Evolutionary conservation across 2,329 filamentous ascomycete genomes (phyloP), one percentile per base, ranked within the genome.

Genomic region (Harringtonia aguacate): DNA sequence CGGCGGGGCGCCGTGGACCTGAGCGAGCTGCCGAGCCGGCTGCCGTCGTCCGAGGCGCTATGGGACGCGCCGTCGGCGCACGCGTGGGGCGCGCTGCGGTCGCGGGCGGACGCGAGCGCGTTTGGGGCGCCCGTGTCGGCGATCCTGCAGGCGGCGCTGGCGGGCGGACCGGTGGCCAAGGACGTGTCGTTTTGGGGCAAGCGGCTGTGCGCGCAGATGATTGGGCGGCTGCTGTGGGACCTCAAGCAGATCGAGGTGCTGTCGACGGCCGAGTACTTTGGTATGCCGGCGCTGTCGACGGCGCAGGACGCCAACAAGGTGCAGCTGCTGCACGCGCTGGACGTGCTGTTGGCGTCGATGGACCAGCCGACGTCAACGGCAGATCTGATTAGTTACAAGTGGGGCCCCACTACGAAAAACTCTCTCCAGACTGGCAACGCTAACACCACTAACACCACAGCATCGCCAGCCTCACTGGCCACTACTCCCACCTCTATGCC

Each of bases 361-460:
- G 47, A 50, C 18, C 38, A 54, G 18, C 55, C 55, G 4, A 31
- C 39, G 6, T 56, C 53, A 1, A 53, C 52, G 1, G 41, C 51
- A 4, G 57, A 59, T 24, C 50, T 60, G 3, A 55, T 59, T 20
- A 56, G 51, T 31, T 58, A 56, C 50, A 59, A 56, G 56, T 58
- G 50, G 24, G 50, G 4, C 4, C 18, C n/a, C 18, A 6, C 7
- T 20, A 17, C 10, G 7, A 7, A n/a, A n/a, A n/a, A n/a, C 24
- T 27, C 31, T 17, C 17, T 33, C 17, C 15, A 15, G n/a, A n/a
- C n/a, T n/a, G n/a, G n/a, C n/a, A n/a, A n/a, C 12, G 28, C 51
- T 53, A 37, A 55, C n/a, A n/a, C n/a, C 7, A 27, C 24, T 10
- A 27, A 10, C 24, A 8, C 12, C n/a, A 9, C 34, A 58, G 55